Conservation (phyloP, 208 protist species). For the Vickermania spadyakhi region DNA sequence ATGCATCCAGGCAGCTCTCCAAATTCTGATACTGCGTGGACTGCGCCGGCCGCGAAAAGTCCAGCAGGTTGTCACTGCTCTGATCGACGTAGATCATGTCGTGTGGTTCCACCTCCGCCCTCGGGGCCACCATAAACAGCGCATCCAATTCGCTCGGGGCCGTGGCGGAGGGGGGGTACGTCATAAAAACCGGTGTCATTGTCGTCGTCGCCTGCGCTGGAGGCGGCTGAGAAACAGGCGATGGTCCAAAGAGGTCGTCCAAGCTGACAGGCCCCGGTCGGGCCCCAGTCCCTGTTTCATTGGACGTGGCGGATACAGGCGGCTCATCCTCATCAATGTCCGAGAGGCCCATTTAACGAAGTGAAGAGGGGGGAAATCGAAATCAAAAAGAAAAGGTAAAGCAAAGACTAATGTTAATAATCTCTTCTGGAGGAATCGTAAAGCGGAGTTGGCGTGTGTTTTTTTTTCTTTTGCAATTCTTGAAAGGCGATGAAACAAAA, state of each 20-base stretch:
- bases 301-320: slow-evolving; percentile 3
- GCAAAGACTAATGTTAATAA: too few relatives aligned
- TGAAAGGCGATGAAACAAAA: too few relatives aligned
- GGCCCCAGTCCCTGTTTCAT: background rate
- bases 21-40: slow-evolving; percentile 34
- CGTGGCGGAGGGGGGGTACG: background rate
- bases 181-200: background rate
- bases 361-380: too few relatives aligned
- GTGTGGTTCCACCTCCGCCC: background rate
- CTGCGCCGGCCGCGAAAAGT: slow-evolving; percentile 46
- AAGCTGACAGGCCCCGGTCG: background rate
- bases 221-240: background rate
- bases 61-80: slow-evolving; percentile 40
- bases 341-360: slow-evolving; percentile 68
- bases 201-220: slow-evolving; percentile 6
- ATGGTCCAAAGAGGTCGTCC: background rate
- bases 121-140: slow-evolving; percentile 13
- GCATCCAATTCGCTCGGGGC: slow-evolving; percentile 14
- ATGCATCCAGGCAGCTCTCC: slow-evolving; percentile 55
- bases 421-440: too few relatives aligned
- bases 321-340: slow-evolving; percentile 74
- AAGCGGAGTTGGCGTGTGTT: too few relatives aligned
- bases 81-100: slow-evolving; percentile 23
- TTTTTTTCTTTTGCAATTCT: too few relatives aligned
- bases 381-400: too few relatives aligned